These are phyloP conservation scores for Aureobasidium sp. DNA, from an alignment of 2,329 filamentous ascomycete genomes.

Conservation along the genomic window DNA sequence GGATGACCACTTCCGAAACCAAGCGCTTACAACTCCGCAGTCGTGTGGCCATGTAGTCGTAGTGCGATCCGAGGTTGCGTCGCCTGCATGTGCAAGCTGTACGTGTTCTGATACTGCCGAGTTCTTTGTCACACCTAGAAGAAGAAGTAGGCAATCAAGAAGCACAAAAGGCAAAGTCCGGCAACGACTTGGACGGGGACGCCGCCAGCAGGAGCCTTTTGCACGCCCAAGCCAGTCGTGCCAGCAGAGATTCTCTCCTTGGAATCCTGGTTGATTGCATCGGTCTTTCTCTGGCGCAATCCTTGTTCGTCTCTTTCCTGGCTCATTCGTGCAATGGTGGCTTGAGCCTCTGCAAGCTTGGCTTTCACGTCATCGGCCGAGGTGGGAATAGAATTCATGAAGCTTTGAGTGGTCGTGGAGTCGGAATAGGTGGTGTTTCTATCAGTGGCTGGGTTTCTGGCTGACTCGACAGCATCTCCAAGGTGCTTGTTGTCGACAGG, in stretches of 20 bases:
- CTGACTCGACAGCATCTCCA: constrained; percentile 35
- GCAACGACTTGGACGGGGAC: constrained; percentile 84
- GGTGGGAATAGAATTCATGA: constrained; percentile 42
- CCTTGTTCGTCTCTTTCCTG: constrained; percentile 59
- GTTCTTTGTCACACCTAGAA: constrained; percentile 53
- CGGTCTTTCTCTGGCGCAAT: constrained; percentile 69
- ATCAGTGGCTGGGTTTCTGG: constrained; percentile 32
- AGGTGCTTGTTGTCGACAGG: constrained; percentile 34
- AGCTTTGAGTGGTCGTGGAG: constrained; percentile 37
- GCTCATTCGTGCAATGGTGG: constrained; percentile 61
- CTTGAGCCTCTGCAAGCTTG: constrained; percentile 69
- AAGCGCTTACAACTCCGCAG: background rate
- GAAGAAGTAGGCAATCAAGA: constrained; percentile 91
- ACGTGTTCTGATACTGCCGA: background rate
- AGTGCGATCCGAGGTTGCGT: background rate
- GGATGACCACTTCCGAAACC: background rate
- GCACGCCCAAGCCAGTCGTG: constrained; percentile 45
- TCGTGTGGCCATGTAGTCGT: background rate
- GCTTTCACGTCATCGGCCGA: constrained; percentile 58
- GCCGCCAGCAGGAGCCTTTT: constrained; percentile 56
- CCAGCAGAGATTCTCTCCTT: constrained; percentile 44
- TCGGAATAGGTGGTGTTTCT: constrained; percentile 21
- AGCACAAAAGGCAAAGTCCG: constrained; percentile 76
- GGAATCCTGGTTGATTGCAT: constrained; percentile 42
- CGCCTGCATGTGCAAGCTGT: background rate